Conservation (phyloP, 2,329 filamentous ascomycete genomes). For the Monilinia vaccinii-corymbosi region DNA sequence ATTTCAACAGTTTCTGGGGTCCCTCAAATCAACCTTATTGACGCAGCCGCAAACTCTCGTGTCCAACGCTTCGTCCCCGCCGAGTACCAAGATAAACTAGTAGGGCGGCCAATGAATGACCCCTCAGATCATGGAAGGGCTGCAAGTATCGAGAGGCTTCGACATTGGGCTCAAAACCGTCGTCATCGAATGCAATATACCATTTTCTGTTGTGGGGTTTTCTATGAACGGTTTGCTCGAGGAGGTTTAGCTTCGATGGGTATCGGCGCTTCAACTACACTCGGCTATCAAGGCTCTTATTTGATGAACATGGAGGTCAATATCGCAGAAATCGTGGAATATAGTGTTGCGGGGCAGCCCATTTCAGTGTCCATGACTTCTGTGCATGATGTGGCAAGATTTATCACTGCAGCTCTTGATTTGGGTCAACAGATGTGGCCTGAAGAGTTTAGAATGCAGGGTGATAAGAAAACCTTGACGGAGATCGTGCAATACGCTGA, state of each 20-base stretch:
- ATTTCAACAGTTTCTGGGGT: conserved; percentile 63
- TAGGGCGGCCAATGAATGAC: conserved; percentile 44
- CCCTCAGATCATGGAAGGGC: conserved; percentile 52
- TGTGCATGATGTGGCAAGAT: conserved; percentile 60
- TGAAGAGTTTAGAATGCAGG: conserved; percentile 57
- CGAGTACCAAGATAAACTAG: conserved; percentile 61
- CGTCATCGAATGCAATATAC: conserved; percentile 54
- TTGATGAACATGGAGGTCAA: conserved; percentile 52
- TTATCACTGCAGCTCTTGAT: conserved; percentile 60
- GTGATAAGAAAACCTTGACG: conserved; percentile 53
- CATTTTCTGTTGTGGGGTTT: conserved; percentile 63
- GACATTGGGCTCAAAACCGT: conserved; percentile 40
- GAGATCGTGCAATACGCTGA: conserved; percentile 46
- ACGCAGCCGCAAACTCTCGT: conserved; percentile 54
- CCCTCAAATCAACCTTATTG: conserved; percentile 62
- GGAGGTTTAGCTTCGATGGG: conserved; percentile 51
- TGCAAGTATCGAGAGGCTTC: conserved; percentile 47
- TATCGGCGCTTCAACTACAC: conserved; percentile 48
- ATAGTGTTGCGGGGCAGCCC: conserved; percentile 39
- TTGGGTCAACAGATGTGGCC: conserved; percentile 55
- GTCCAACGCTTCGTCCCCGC: conserved; percentile 65
- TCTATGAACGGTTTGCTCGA: conserved; percentile 67
- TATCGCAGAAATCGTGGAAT: conserved; percentile 51
- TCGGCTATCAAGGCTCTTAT: conserved; percentile 51
- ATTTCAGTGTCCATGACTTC: conserved; percentile 60